A percentile compares a stretch with the other conserved stretches of the same genome.
Conservation (phyloP, 2,329 filamentous ascomycete species). For the Aspergillus neotritici region DNA sequence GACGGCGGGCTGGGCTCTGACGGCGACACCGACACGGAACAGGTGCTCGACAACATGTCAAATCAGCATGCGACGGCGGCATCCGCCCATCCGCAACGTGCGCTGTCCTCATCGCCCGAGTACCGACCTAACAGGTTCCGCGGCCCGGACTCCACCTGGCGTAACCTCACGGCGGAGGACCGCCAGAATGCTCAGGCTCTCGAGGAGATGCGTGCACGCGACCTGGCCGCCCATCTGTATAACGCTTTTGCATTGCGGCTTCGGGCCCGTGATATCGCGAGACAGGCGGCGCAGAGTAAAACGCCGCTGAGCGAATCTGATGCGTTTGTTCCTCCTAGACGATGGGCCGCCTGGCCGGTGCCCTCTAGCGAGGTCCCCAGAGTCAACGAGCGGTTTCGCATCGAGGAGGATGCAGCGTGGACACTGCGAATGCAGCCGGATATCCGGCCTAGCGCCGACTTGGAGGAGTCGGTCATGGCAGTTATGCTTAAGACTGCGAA, state of each 20-base stretch:
- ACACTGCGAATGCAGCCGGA: constrained; percentile 45
- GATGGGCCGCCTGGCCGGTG: constrained; percentile 86
- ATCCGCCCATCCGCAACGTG: background rate
- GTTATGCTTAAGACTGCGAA: constrained; percentile 62
- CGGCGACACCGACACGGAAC: constrained; percentile 3
- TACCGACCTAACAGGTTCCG: constrained; percentile 65
- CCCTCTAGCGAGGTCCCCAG: constrained; percentile 56
- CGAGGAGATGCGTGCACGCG: constrained; percentile 56
- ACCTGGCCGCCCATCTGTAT: constrained; percentile 72
- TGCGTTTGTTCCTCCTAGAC: constrained; percentile 45
- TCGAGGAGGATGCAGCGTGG: constrained; percentile 48
- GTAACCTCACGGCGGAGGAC: constrained; percentile 85
- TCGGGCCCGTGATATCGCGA: constrained; percentile 24
- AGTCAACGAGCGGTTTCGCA: constrained; percentile 46
- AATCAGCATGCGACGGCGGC: background rate
- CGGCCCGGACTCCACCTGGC: constrained; percentile 66
- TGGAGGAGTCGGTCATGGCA: constrained; percentile 68
- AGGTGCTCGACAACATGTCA: background rate
- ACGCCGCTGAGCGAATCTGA: constrained; percentile 7
- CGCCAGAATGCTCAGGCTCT: constrained; percentile 61
- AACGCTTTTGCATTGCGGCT: constrained; percentile 66
- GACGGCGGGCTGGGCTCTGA: constrained; percentile 4
- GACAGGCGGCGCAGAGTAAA: constrained; percentile 5
- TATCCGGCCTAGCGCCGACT: constrained; percentile 50
- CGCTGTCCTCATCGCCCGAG: constrained; percentile 10